These are phyloP conservation scores for Puccinia triticina DNA, from an alignment of 1,284 basidiomycete genomes.

Conservation along the genomic window DNA sequence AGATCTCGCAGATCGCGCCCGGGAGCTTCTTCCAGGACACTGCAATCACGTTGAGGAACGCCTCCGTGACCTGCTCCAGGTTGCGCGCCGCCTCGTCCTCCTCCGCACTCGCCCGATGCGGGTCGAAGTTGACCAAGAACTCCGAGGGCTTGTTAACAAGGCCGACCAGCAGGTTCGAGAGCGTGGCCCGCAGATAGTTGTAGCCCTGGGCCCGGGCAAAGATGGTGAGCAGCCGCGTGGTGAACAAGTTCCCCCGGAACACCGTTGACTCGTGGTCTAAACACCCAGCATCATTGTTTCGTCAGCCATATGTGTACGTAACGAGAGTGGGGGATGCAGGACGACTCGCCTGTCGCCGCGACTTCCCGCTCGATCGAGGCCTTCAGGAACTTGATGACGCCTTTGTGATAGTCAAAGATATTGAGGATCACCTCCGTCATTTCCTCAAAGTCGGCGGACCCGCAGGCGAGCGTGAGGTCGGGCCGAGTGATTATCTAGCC, in stretches of 20 bases:
- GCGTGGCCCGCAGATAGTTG: conserved; percentile 76
- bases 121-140: conserved; percentile 77
- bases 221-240: conserved; percentile 77
- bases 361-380: conserved; percentile 83
- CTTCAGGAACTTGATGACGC: conserved; percentile 75
- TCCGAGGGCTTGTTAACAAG: conserved; percentile 74
- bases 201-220: conserved; percentile 86
- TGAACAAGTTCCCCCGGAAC: conserved; percentile 83
- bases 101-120: conserved; percentile 59
- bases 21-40: conserved; percentile 74
- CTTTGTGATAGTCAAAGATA: conserved; percentile 74
- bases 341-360: conserved; percentile 68
- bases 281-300: background rate
- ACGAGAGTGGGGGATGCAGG: no score
- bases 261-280: conserved; percentile 75
- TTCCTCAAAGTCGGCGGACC: conserved; percentile 76
- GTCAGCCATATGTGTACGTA: no score
- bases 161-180: conserved; percentile 74
- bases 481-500: conserved; percentile 50
- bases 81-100: conserved; percentile 60
- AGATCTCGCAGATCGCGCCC: conserved; percentile 84
- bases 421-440: conserved; percentile 79
- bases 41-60: conserved; percentile 75
- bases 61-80: conserved; percentile 73
- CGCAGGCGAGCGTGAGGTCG: conserved; percentile 70